These are phyloP conservation scores for Aspergillus ostianus DNA, from an alignment of 495 filamentous ascomycete species.

Conservation along the genomic window DNA sequence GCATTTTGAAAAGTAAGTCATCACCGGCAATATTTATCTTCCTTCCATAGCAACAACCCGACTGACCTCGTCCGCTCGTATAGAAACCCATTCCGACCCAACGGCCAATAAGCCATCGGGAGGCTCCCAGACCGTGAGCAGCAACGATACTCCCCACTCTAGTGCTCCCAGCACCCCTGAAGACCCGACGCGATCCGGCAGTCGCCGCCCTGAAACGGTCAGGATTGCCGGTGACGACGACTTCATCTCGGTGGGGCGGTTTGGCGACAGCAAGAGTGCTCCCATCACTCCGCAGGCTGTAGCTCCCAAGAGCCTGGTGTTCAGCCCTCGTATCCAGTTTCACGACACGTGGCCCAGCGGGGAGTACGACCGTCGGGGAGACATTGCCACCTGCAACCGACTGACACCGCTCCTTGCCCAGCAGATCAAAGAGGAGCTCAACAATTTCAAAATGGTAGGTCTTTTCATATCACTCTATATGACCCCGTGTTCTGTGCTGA, in stretches of 20 bases:
- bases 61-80: conserved; percentile 17
- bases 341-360: conserved; percentile 93
- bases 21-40: not conserved
- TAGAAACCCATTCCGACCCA: conserved; percentile 58
- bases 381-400: conserved; percentile 96
- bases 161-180: conserved; percentile 84
- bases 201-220: conserved; percentile 62
- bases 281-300: conserved; percentile 71
- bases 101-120: conserved; percentile 42
- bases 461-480: too few relatives aligned
- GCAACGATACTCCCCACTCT: conserved; percentile 75
- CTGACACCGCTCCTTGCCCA: conserved; percentile 96
- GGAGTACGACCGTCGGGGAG: conserved; percentile 94
- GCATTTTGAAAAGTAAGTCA: conserved; percentile 87
- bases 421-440: conserved; percentile 99
- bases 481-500: conserved; percentile 25
- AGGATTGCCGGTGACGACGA: conserved; percentile 83
- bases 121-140: conserved; percentile 42
- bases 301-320: conserved; percentile 72
- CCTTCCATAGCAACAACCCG: conserved; percentile 8
- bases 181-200: conserved; percentile 55
- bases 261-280: conserved; percentile 68
- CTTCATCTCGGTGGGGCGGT: conserved; percentile 72
- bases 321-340: conserved; percentile 91
- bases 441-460: conserved; percentile 98